Evolutionary conservation across 768 basidiomycete species (phyloP), one percentile per base, ranked within the genome.

Genomic region (Termitomyces sp.): DNA sequence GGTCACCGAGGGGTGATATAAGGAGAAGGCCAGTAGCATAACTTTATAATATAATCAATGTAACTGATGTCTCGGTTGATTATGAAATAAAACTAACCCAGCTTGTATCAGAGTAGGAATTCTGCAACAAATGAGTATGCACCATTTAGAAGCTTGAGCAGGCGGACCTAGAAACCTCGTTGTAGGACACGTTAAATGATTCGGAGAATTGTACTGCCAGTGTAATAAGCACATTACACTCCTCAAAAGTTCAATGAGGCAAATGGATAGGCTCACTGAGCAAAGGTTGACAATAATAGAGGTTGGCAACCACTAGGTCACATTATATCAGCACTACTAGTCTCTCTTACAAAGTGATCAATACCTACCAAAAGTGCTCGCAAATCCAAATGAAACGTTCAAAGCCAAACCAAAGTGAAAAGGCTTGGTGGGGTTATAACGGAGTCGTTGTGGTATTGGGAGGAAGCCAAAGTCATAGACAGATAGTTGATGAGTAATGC

Each of bases 261-360:
- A 16, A 33, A 36, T 26, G 42, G 2, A 61, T 18, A 61, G 35
- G 73, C 79, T 61, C 67, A 84, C 90, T 88, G 14, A 92, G 72
- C 63, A 94, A 67, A 0, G 91, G 91, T 72, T 91, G 89, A 60
- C 86, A 88, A 63, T 92, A 94, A 66, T 92, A 93, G 48, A 93
- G 67, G 65, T 93, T 93, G n/a, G 84, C 80, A 14, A 84, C 84
- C 44, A 73, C 86, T 87, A 14, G 28, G 16, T 2, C 30, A 9
- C 18, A 36, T 32, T 32, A 5, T 13, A 24, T 61, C n/a, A 58
- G 44, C 13, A 8, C 8, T 18, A 42, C n/a, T n/a, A n/a, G 16
- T 4, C 36, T 18, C 8, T 9, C 24, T 18, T 16, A 28, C 18
- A 8, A 30, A 33, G 43, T 3, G 7, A 20, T 13, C 6, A 43